A percentile compares a stretch with the other conserved stretches of the same genome.
phyloP scores from a whole-genome alignment of 2,329 filamentous ascomycete genomes.

The Apiospora sp. region DNA sequence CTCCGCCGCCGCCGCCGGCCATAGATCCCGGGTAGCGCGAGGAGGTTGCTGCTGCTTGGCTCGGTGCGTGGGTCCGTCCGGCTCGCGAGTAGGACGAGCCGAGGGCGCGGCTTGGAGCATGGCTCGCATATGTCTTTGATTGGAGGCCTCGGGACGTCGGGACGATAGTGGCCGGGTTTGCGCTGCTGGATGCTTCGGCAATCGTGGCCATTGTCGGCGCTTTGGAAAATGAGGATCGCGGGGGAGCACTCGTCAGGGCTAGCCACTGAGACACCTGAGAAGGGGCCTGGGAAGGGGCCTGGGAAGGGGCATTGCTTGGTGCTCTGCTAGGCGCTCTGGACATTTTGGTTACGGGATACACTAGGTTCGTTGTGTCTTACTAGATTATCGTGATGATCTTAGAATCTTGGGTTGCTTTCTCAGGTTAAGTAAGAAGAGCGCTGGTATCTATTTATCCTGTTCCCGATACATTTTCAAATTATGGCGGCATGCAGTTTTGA shows the following conservation, averaged over 20 bases:
- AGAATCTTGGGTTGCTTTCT: background rate
- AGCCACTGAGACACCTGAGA: background rate
- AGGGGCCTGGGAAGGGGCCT: background rate
- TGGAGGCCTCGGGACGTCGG: background rate
- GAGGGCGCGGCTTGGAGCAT: background rate
- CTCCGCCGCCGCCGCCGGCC: background rate
- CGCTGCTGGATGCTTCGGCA: background rate
- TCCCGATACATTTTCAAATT: too few species aligned
- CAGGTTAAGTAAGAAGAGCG: background rate
- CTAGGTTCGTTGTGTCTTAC: background rate
- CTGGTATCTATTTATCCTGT: background rate
- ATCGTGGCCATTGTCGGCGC: background rate
- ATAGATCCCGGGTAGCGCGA: background rate
- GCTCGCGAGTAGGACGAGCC: background rate
- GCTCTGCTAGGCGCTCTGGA: background rate
- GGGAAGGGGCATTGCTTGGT: conserved; percentile 7
- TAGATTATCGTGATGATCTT: background rate
- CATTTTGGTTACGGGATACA: background rate
- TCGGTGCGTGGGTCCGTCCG: background rate
- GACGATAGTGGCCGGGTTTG: background rate
- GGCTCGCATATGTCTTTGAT: background rate
- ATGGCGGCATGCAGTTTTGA: background rate
- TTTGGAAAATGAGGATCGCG: background rate
- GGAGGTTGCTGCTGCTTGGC: background rate
- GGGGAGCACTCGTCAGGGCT: background rate